Evolutionary conservation across 2,329 filamentous ascomycete species (phyloP), one percentile per base, ranked within the genome.

Genomic region (Trichoderma cornu-damae): DNA sequence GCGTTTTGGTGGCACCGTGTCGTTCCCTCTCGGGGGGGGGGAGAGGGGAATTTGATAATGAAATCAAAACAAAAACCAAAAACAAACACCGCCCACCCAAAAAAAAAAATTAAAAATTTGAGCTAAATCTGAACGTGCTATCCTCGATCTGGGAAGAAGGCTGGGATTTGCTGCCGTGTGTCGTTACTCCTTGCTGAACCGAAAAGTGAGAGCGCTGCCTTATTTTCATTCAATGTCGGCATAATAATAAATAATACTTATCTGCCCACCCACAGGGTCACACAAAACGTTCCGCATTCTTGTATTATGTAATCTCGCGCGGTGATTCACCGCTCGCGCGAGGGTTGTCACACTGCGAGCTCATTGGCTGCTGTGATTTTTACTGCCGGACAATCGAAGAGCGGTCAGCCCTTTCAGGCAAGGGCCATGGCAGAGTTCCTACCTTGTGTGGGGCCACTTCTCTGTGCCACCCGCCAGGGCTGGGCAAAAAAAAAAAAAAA

Each of bases 401-500:
- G 56, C 56, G 56, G 56, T 58, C 40, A 48, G 28, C 49, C 40
- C 4, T 28, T 48, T 35, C 46, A 20, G 40, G 48, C 28, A 34
- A 20, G 40, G 30, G 40, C 40, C 18, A 6, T 43, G 38, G 47
- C 28, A 43, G 22, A 57, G 54, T 50, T 43, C 47, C 54, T 44
- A 57, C 54, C 54, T 57, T 57, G 44, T 50, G 54, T 57, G 54
- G 54, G 44, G 44, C 54, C 46, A 44, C 54, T 50, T 57, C 53
- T 57, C 44, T 48, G 53, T 24, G 43, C 53, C 44, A 57, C 53
- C 53, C 44, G 49, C 53, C 43, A 49, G 53, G 53, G 43, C 53
- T 57, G 37, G 53, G 44, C 53, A 44, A 59, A 59, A 59, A 59
- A 59, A 28, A 44, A 37, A 43, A 44, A 59, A 59, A 59, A 59